These are phyloP conservation scores for Trichophyton benhamiae DNA, from an alignment of 2,329 filamentous ascomycete species.

Conservation along the genomic window DNA sequence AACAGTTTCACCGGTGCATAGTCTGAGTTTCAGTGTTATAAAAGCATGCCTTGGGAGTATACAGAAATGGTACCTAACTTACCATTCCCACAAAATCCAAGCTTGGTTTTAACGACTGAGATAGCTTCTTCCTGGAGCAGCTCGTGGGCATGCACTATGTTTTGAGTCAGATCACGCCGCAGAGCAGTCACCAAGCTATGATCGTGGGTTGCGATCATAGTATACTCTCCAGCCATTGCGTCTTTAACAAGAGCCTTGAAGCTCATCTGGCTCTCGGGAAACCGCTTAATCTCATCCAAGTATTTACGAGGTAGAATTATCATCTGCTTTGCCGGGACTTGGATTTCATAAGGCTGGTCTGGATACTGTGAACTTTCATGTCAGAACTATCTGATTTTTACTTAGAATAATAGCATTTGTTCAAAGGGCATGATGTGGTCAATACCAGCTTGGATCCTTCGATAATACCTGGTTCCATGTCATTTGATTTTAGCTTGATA, in stretches of 20 bases:
- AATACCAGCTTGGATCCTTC: neutral
- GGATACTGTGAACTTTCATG: neutral
- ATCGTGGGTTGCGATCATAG: neutral
- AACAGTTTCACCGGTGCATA: conserved; percentile 6
- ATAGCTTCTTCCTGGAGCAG: neutral
- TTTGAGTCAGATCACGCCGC: neutral
- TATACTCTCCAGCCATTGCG: neutral
- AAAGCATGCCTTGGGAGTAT: neutral
- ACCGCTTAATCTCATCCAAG: neutral
- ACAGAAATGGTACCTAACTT: neutral
- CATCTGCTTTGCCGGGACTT: neutral
- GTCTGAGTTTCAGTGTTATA: neutral
- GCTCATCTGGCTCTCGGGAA: neutral
- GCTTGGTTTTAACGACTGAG: neutral
- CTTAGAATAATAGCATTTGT: neutral
- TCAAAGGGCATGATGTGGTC: neutral
- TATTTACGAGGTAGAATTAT: neutral
- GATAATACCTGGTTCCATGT: neutral
- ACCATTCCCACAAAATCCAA: neutral
- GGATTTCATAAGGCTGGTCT: neutral
- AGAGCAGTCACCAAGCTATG: neutral
- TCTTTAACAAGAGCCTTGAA: neutral
- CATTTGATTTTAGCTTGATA: neutral
- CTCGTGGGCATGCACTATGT: neutral
- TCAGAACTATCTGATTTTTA: neutral